These are phyloP conservation scores for Crithidia expoeki DNA, from an alignment of 208 protist species.

Conservation along the genomic window DNA sequence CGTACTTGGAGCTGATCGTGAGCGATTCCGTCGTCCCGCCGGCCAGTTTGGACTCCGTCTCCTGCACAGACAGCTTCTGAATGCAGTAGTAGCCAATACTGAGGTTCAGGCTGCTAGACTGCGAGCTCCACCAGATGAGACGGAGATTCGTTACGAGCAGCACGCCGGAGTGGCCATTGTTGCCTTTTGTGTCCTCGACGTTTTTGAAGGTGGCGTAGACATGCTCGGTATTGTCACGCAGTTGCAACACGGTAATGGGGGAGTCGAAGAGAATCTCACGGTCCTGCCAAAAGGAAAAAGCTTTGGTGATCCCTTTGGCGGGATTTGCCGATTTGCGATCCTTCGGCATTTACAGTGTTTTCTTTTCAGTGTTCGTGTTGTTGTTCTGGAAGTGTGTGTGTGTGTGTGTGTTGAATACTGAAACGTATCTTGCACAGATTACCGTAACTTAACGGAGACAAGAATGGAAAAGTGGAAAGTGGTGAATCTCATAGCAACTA, in stretches of 20 bases:
- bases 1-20: slow-evolving; percentile 87
- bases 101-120: slow-evolving; percentile 77
- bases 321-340: slow-evolving; percentile 9
- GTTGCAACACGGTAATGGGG: slow-evolving; percentile 36
- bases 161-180: slow-evolving; percentile 90
- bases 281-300: slow-evolving; percentile 93
- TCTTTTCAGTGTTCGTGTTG: neutral
- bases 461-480: too few species aligned
- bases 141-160: slow-evolving; percentile 96
- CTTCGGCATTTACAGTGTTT: slow-evolving; percentile 15
- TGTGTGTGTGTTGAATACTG: neutral
- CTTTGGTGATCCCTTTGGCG: slow-evolving; percentile 42
- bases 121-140: slow-evolving; percentile 88
- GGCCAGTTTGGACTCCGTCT: slow-evolving; percentile 70
- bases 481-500: too few species aligned
- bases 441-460: too few species aligned
- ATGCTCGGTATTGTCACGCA: slow-evolving; percentile 79
- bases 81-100: slow-evolving; percentile 93
- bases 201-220: slow-evolving; percentile 77
- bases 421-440: too few species aligned
- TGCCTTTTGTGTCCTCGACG: slow-evolving; percentile 97
- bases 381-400: neutral
- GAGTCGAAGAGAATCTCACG: slow-evolving; percentile 96
- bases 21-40: slow-evolving; percentile 87
- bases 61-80: slow-evolving; percentile 85